These are phyloP conservation scores for Aspergillus brasiliensis DNA, from an alignment of 2,329 filamentous ascomycete genomes.

Conservation along the genomic window DNA sequence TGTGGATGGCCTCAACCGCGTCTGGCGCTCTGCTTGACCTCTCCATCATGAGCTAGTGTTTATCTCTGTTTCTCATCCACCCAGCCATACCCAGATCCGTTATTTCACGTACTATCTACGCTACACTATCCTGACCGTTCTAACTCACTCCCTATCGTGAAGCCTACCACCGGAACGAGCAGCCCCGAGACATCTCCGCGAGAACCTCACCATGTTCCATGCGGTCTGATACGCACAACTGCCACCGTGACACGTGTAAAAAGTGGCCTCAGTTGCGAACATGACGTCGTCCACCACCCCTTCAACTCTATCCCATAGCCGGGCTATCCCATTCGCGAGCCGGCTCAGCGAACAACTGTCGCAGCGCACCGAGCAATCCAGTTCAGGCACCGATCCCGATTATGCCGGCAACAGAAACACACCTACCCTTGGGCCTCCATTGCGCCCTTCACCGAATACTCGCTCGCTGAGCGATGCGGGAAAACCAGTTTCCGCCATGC, in stretches of 20 bases:
- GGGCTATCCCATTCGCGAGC: slow-evolving; percentile 34
- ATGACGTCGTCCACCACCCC: slow-evolving; percentile 25
- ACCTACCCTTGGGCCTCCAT: slow-evolving; percentile 24
- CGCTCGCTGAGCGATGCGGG: slow-evolving; percentile 69
- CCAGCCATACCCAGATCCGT: background rate
- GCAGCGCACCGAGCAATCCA: slow-evolving; percentile 26
- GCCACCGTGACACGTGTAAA: slow-evolving; percentile 12
- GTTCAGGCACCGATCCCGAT: slow-evolving; percentile 16
- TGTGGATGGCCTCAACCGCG: background rate
- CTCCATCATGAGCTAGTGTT: background rate
- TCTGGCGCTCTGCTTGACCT: background rate
- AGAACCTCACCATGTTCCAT: background rate
- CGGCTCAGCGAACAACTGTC: slow-evolving; percentile 41
- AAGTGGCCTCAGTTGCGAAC: slow-evolving; percentile 13
- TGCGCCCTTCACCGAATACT: slow-evolving; percentile 51
- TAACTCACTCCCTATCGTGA: background rate
- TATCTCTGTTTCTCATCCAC: background rate
- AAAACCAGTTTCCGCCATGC: slow-evolving; percentile 58
- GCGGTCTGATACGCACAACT: slow-evolving; percentile 1
- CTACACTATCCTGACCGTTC: background rate
- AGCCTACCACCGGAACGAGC: background rate
- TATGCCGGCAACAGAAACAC: slow-evolving; percentile 12
- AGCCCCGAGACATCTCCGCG: background rate
- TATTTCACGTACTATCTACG: background rate
- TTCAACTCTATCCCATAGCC: slow-evolving; percentile 24